phyloP scores from a whole-genome alignment of 345 rosid species.

The Citrus hindsii region DNA sequence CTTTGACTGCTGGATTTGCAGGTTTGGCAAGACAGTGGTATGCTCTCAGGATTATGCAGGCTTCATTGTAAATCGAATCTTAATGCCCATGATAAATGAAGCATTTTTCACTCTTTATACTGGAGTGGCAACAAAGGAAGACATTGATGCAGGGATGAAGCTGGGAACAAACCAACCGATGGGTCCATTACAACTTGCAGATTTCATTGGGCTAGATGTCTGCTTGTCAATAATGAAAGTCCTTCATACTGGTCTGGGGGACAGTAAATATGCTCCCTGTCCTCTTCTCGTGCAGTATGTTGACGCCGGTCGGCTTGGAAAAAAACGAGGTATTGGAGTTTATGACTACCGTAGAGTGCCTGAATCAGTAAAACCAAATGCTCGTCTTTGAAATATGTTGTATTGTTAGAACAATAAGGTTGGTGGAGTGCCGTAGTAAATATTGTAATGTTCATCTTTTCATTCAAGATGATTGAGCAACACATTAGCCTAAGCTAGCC shows the following conservation, averaged over 20 bases:
- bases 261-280: slow-evolving; percentile 64
- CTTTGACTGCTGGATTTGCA: slow-evolving; percentile 24
- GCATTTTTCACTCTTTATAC: slow-evolving; percentile 78
- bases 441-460: background rate
- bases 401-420: background rate
- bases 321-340: slow-evolving; percentile 73
- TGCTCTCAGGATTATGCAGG: slow-evolving; percentile 82
- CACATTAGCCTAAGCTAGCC: background rate
- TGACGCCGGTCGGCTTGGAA: slow-evolving; percentile 80
- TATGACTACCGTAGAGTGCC: slow-evolving; percentile 49
- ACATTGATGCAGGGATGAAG: slow-evolving; percentile 88
- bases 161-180: slow-evolving; percentile 86
- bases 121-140: slow-evolving; percentile 92
- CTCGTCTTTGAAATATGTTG: slow-evolving; percentile 43
- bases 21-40: slow-evolving; percentile 72
- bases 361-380: slow-evolving; percentile 22
- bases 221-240: slow-evolving; percentile 84
- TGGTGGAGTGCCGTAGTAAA: background rate
- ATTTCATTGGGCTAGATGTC: slow-evolving; percentile 75
- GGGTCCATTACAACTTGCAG: slow-evolving; percentile 88
- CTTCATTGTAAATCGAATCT: slow-evolving; percentile 80
- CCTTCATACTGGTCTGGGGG: slow-evolving; percentile 68
- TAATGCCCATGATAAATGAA: slow-evolving; percentile 98
- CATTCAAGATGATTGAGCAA: background rate
- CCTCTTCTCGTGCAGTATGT: slow-evolving; percentile 87